Conservation (phyloP, 2,329 filamentous ascomycete genomes). For the Daldinia sp. region DNA sequence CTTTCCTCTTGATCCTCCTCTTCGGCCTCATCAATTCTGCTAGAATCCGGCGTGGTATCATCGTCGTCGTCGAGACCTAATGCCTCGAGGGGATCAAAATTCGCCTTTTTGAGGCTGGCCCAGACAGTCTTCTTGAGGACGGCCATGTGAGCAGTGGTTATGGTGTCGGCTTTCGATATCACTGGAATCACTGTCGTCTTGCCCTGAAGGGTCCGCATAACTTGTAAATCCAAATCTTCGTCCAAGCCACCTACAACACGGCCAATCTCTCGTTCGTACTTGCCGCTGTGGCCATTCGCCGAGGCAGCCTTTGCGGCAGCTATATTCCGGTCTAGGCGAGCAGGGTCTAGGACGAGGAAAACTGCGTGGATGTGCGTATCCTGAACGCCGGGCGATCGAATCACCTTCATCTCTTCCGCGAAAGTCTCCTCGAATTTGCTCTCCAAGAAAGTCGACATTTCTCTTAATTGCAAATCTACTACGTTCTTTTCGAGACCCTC, state of each 20-base stretch:
- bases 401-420: conserved; percentile 95
- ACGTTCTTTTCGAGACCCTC: conserved; percentile 94
- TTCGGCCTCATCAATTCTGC: conserved; percentile 65
- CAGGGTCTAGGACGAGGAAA: conserved; percentile 89
- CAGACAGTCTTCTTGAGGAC: conserved; percentile 91
- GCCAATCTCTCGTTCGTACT: conserved; percentile 58
- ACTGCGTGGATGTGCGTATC: conserved; percentile 98
- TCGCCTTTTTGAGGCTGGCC: conserved; percentile 84
- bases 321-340: conserved; percentile 84
- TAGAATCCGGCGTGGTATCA: conserved; percentile 60
- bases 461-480: conserved; percentile 90
- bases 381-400: conserved; percentile 88
- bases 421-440: conserved; percentile 99
- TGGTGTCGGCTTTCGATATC: conserved; percentile 95
- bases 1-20: conserved; percentile 52
- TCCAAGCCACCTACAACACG: conserved; percentile 75
- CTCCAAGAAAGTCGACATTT: conserved; percentile 92
- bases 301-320: conserved; percentile 66
- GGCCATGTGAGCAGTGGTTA: conserved; percentile 94
- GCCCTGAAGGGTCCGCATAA: conserved; percentile 84
- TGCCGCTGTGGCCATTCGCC: conserved; percentile 57
- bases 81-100: conserved; percentile 86
- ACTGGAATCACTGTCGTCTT: conserved; percentile 97
- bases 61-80: conserved; percentile 83
- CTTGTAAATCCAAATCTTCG: conserved; percentile 88